Base-by-base conservation (phyloP, 495 filamentous ascomycete species). In the Penicillium lagena region DNA sequence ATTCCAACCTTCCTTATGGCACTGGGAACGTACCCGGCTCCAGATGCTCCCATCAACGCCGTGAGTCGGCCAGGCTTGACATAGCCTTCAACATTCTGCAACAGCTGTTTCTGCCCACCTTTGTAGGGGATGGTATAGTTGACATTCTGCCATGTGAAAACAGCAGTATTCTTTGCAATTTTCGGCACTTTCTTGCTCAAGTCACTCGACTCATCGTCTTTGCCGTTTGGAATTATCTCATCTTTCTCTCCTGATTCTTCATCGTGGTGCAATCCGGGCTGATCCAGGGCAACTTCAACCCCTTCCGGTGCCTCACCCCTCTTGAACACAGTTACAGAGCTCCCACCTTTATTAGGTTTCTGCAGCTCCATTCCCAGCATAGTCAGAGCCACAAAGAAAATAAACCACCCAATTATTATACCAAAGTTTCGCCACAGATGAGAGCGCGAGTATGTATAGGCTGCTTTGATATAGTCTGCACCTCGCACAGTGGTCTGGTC, bases 1-100 rank as follows among this genome's bases (percentile, higher is more conserved):
- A 22, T 3, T 6, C 22, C 22, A 22, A 22, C 4, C 2, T 22
- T 22, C 2, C 22, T 22, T 22, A 4, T 22, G 22, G 4, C 6
- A 22, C 6, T 3, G 59, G 46, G 7, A 49, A 42, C 12, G 46
- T 43, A 7, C 7, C 88, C 88, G 10, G 88, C 88, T n/a, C 88
- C 88, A 3, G 83, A 88, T 10, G 83, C 84, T 7, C 88, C 88
- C 87, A 91, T 90, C 10, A 93, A 64, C 9, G 87, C 88, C 1
- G 86, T 90, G 9, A 94, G 68, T 53, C 84, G 71, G 1, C 88
- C 87, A 2, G 88, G 87, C 46, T 85, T 78, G 42, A 90, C 86
- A 46, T 83, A 93, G 3, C 88, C 88, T 49, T 77, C 85, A 7
- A 91, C 76, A 35, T 81, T 70, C 46, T 87, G 79, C 11, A 90